phyloP scores from a whole-genome alignment of 1,284 basidiomycete species.

The Apiotrichum laibachii region DNA sequence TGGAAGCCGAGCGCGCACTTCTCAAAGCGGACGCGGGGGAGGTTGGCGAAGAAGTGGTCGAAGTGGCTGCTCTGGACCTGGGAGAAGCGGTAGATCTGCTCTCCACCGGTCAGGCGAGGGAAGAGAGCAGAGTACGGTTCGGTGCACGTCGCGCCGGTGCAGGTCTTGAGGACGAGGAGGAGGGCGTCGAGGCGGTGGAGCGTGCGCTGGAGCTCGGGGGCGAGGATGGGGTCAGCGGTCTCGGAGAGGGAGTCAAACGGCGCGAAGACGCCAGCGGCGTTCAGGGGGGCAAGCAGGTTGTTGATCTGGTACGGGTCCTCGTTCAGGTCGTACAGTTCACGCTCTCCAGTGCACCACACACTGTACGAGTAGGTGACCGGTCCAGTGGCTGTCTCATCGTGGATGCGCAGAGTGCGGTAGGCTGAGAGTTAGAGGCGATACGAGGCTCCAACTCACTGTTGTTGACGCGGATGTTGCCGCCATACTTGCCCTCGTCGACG shows the following conservation, averaged over 20 bases:
- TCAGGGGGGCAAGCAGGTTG: slow-evolving; percentile 31
- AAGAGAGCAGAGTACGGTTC: slow-evolving; percentile 33
- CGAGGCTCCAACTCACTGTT: slow-evolving; percentile 20
- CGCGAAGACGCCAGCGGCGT: slow-evolving; percentile 21
- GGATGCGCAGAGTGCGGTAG: slow-evolving; percentile 38
- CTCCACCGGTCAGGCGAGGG: slow-evolving; percentile 17
- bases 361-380: slow-evolving; percentile 29
- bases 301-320: slow-evolving; percentile 37
- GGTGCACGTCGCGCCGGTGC: slow-evolving; percentile 34
- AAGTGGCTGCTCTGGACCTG: slow-evolving; percentile 24
- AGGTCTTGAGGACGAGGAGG: slow-evolving; percentile 42
- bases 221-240: not conserved
- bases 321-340: slow-evolving; percentile 42
- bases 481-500: slow-evolving; percentile 36
- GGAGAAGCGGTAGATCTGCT: slow-evolving; percentile 16
- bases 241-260: slow-evolving; percentile 8
- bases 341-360: slow-evolving; percentile 47
- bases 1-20: slow-evolving; percentile 31
- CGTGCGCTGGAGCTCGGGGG: slow-evolving; percentile 10
- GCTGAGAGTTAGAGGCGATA: slow-evolving; percentile 10
- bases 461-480: slow-evolving; percentile 18
- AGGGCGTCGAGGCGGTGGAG: slow-evolving; percentile 38
- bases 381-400: slow-evolving; percentile 20
- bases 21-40: slow-evolving; percentile 36
- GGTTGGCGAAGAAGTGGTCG: slow-evolving; percentile 32